Percentiles rank a stretch among this genome's conserved stretches.
phyloP scores from a whole-genome alignment of 2,329 filamentous ascomycete species.

The Seiridium cupressi region DNA sequence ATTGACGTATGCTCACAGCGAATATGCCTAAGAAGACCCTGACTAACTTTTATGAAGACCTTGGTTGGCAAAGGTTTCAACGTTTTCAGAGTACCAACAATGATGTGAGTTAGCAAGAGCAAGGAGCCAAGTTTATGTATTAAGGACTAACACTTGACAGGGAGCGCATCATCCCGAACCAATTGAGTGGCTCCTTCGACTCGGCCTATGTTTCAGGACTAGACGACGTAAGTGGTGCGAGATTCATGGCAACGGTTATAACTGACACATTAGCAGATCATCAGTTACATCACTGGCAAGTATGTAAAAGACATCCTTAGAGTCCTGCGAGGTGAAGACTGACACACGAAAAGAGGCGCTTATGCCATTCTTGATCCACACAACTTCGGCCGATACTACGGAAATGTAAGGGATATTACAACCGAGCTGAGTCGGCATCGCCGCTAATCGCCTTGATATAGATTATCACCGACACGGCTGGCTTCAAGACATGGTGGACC shows the following conservation, averaged over 20 bases:
- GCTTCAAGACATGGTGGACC: conserved; percentile 57
- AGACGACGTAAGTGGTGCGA: conserved; percentile 17
- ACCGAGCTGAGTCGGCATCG: neutral
- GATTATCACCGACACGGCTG: conserved; percentile 50
- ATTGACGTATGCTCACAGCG: neutral
- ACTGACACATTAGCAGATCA: conserved; percentile 16
- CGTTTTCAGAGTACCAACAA: conserved; percentile 54
- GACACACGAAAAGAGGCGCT: neutral
- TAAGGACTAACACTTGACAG: conserved; percentile 4
- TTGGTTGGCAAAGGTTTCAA: conserved; percentile 53
- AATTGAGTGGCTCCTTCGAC: conserved; percentile 32
- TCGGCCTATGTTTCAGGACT: conserved; percentile 24
- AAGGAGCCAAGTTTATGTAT: neutral
- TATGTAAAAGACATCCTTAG: conserved; percentile 8
- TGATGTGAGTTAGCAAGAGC: conserved; percentile 34
- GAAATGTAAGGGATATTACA: neutral
- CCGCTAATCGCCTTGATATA: conserved; percentile 3
- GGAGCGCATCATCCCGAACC: conserved; percentile 19
- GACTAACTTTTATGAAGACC: conserved; percentile 31
- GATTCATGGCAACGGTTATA: neutral
- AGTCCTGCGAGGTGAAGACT: neutral
- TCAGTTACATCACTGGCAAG: conserved; percentile 21
- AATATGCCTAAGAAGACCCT: neutral
- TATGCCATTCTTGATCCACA: neutral
- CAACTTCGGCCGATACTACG: conserved; percentile 6